Conservation (phyloP, 2,329 filamentous ascomycete genomes). For the Nemania serpens region DNA sequence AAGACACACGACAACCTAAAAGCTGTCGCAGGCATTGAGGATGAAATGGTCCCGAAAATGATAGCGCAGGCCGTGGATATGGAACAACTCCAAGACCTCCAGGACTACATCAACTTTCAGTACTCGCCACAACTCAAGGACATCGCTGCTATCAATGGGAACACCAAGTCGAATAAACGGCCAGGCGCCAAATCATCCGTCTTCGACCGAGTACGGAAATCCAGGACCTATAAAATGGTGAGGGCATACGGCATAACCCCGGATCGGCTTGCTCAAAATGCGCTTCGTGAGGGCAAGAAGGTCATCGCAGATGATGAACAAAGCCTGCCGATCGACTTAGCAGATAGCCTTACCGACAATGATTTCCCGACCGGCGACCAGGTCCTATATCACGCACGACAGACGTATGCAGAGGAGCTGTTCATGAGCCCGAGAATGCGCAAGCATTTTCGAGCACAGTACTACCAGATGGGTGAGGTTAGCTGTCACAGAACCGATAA, state of each 20-base stretch:
- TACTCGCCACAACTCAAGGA: conserved; percentile 86
- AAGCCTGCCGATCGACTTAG: conserved; percentile 81
- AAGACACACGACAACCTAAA: conserved; percentile 77
- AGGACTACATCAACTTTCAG: conserved; percentile 95
- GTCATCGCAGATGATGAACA: conserved; percentile 83
- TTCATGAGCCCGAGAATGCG: conserved; percentile 87
- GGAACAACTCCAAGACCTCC: conserved; percentile 94
- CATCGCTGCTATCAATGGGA: conserved; percentile 66
- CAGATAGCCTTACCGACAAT: conserved; percentile 74
- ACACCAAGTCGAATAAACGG: conserved; percentile 71
- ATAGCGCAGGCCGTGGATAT: conserved; percentile 80
- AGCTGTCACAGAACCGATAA: conserved; percentile 93
- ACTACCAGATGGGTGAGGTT: conserved; percentile 81
- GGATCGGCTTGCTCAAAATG: conserved; percentile 86
- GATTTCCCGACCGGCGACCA: conserved; percentile 77
- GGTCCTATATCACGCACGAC: conserved; percentile 78
- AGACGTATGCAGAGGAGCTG: conserved; percentile 90
- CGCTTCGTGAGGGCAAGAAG: conserved; percentile 75
- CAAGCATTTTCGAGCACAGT: conserved; percentile 80
- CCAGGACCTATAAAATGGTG: conserved; percentile 80
- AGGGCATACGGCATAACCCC: conserved; percentile 88
- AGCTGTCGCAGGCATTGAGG: conserved; percentile 63
- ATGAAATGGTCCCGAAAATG: conserved; percentile 80
- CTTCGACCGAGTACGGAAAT: conserved; percentile 82
- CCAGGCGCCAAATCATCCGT: conserved; percentile 81